Evolutionary conservation across 768 basidiomycete genomes (phyloP).

Genomic region (Russula vinacea): DNA sequence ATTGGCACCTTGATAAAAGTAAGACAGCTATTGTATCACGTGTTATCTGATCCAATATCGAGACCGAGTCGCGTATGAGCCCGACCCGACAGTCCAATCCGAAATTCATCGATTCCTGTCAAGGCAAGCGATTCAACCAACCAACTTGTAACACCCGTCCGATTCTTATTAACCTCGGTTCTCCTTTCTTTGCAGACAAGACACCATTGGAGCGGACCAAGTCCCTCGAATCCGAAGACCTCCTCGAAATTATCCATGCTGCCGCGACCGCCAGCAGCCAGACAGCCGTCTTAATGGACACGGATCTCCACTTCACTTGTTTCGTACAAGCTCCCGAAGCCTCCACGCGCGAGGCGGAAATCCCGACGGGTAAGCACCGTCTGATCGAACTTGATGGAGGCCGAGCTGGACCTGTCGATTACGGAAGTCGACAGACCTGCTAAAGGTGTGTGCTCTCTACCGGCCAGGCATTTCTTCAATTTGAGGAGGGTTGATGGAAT

Average conservation of each 20-base stretch:
- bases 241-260: constrained; percentile 76
- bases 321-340: constrained; percentile 64
- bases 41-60: constrained; percentile 36
- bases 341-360: constrained; percentile 36
- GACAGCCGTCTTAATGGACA: constrained; percentile 59
- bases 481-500: too few relatives aligned
- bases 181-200: constrained; percentile 44
- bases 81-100: constrained; percentile 60
- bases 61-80: constrained; percentile 51
- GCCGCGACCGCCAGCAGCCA: constrained; percentile 69
- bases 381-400: constrained; percentile 85
- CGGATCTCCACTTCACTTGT: constrained; percentile 82
- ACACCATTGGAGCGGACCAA: constrained; percentile 71
- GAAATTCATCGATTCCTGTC: constrained; percentile 62
- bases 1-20: constrained; percentile 67
- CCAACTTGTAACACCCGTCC: too few relatives aligned
- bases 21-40: constrained; percentile 31
- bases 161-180: not conserved
- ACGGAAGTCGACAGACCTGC: constrained; percentile 60
- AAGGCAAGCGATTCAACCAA: constrained; percentile 42
- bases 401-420: constrained; percentile 75
- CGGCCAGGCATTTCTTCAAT: too few relatives aligned
- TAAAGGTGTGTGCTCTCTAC: constrained; percentile 44
- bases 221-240: constrained; percentile 66
- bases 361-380: constrained; percentile 37